Percentiles rank a stretch among this genome's conserved stretches.
Conservation (phyloP, 2,329 filamentous ascomycete species). For the Cordyceps cicadae region DNA sequence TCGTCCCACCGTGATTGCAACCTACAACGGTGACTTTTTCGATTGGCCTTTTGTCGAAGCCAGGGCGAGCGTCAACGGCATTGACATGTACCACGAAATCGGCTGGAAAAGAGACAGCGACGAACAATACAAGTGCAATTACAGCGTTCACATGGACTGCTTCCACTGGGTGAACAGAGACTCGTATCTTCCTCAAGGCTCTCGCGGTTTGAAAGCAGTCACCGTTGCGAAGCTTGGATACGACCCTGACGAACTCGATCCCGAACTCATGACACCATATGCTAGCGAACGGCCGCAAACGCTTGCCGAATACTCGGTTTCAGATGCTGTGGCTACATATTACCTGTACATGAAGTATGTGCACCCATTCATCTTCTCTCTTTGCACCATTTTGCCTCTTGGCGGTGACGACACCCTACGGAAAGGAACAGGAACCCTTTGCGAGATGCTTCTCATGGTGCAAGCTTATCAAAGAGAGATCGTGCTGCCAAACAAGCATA, state of each 20-base stretch:
- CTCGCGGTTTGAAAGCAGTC: slow-evolving; percentile 92
- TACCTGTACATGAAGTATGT: slow-evolving; percentile 99
- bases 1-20: slow-evolving; percentile 90
- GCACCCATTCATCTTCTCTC: slow-evolving; percentile 98
- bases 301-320: slow-evolving; percentile 94
- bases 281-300: slow-evolving; percentile 87
- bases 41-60: slow-evolving; percentile 99
- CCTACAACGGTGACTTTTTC: slow-evolving; percentile 99
- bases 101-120: slow-evolving; percentile 93
- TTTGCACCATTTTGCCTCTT: slow-evolving; percentile 92
- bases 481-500: slow-evolving; percentile 91
- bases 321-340: slow-evolving; percentile 96
- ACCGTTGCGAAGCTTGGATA: slow-evolving; percentile 97
- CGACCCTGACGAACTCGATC: slow-evolving; percentile 94
- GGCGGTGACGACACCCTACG: slow-evolving; percentile 86
- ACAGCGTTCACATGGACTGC: slow-evolving; percentile 98
- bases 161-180: slow-evolving; percentile 99
- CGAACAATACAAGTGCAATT: slow-evolving; percentile 91
- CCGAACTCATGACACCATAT: slow-evolving; percentile 92
- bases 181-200: slow-evolving; percentile 94
- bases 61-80: slow-evolving; percentile 83
- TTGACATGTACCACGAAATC: slow-evolving; percentile 99
- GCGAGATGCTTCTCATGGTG: slow-evolving; percentile 99
- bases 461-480: slow-evolving; percentile 91
- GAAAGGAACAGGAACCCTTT: slow-evolving; percentile 97